Base-by-base conservation (phyloP, 306 rosid species). In the Boehmeria nivea region DNA sequence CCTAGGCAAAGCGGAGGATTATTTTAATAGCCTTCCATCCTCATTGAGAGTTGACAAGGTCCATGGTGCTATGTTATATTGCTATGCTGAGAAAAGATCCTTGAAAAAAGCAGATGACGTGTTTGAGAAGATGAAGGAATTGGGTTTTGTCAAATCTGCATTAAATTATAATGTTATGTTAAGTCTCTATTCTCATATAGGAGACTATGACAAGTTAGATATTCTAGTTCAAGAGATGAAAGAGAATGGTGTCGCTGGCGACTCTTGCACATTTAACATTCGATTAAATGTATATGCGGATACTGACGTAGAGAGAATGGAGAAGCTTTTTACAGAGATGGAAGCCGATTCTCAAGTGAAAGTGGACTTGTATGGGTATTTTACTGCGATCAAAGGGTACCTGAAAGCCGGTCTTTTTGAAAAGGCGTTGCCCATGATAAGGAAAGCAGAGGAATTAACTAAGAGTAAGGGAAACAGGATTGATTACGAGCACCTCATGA, bases 1-100 rank as follows among this genome's bases (percentile, higher is more conserved):
- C 57, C 57, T 73, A 54, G 82, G 77, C 46, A 70, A 75, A 66
- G 85, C 94, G n/a, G 78, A 87, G 69, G 68, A 42, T 50, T 84
- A 67, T 59, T 79, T 79, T 28, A 43, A 52, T 51, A 62, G 68
- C 63, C 48, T 84, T 21, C 72, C 65, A 2, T 70, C 63, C 36
- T 53, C 72, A 43, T 64, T 61, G 57, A 60, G 72, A 66, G 78
- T 26, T 37, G 63, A 63, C 28, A 68, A 66, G 51, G 43, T 78
- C 43, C 65, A 84, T 68, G 78, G 80, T 38, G 80, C 94, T 55
- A 72, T 87, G 68, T 66, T 79, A 57, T 64, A 60, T 52, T 72
- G 94, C 77, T 87, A 67, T 34, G 82, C 64, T 17, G 76, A 68
- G 24, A 69, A 81, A 63, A 71, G 72, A 42, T 73, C 69, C 45